phyloP scores from a whole-genome alignment of 352 stramenopile species.

The Phytopythium sindhum region DNA sequence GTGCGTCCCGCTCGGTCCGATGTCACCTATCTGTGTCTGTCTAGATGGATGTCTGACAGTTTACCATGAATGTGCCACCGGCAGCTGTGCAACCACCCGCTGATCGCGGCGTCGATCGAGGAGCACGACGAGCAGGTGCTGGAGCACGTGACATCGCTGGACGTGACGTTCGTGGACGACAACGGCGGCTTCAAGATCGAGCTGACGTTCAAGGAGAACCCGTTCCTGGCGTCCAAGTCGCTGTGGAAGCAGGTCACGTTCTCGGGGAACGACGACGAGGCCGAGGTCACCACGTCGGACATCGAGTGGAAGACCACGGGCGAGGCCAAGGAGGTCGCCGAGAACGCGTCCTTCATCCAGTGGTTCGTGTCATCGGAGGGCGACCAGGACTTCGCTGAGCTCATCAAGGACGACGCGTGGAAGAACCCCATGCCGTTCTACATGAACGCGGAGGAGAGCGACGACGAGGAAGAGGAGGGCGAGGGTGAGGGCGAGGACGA shows the following conservation, averaged over 20 bases:
- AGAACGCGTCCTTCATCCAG: slow-evolving; percentile 52
- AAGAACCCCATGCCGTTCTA: slow-evolving; percentile 70
- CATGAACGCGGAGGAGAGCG: slow-evolving; percentile 30
- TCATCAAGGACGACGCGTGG: slow-evolving; percentile 81
- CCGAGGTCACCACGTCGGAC: slow-evolving; percentile 44
- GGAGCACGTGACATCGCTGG: slow-evolving; percentile 45
- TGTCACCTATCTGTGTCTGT: not conserved
- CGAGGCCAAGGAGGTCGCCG: slow-evolving; percentile 47
- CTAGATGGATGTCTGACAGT: not conserved
- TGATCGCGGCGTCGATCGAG: slow-evolving; percentile 40
- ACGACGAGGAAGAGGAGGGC: slow-evolving; percentile 36
- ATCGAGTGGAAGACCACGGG: slow-evolving; percentile 62
- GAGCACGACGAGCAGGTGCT: slow-evolving; percentile 56
- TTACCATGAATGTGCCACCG: too few relatives aligned
- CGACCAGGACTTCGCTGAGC: slow-evolving; percentile 59
- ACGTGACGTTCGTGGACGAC: slow-evolving; percentile 64
- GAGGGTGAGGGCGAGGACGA: slow-evolving; percentile 37
- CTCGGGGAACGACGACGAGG: slow-evolving; percentile 60
- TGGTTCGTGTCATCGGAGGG: slow-evolving; percentile 56
- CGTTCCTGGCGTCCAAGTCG: slow-evolving; percentile 42
- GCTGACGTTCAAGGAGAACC: slow-evolving; percentile 68
- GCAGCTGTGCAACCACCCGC: slow-evolving; percentile 71
- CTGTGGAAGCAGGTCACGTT: slow-evolving; percentile 76
- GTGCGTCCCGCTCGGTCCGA: slow-evolving; percentile 28
- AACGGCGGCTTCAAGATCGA: slow-evolving; percentile 73